Percentiles rank a stretch among this genome's conserved stretches.
These are phyloP conservation scores for Macaranga tanarius DNA, from an alignment of 441 rosid genomes.

Conservation along the genomic window DNA sequence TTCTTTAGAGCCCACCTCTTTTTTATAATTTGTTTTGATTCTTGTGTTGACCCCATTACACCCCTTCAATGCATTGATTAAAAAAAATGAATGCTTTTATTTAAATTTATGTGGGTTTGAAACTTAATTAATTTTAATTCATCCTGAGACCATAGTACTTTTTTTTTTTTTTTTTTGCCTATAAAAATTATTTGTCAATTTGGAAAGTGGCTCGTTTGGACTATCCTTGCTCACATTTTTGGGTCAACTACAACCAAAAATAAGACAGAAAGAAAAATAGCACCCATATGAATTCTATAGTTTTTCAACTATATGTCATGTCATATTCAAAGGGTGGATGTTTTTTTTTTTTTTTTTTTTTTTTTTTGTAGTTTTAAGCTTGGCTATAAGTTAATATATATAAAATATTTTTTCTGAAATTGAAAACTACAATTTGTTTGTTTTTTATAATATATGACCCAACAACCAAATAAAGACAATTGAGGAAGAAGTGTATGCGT, in stretches of 20 bases:
- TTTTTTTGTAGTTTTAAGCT: too few relatives aligned
- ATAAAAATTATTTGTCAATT: too few relatives aligned
- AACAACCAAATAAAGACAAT: constrained; percentile 4
- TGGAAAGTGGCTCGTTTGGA: background rate
- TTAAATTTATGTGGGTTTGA: background rate
- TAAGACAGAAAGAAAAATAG: background rate
- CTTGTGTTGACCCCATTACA: constrained; percentile 17
- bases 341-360: too few relatives aligned
- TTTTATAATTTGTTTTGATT: constrained; percentile 10
- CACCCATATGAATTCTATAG: background rate
- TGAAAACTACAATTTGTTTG: background rate
- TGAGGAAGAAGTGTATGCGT: background rate
- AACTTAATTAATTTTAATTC: background rate
- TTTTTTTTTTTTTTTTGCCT: too few relatives aligned
- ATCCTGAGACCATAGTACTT: too few relatives aligned
- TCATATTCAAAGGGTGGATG: background rate
- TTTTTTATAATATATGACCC: background rate
- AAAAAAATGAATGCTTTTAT: background rate
- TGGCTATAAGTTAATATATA: too few relatives aligned
- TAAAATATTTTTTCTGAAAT: background rate
- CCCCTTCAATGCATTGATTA: constrained; percentile 16
- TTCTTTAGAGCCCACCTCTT: constrained; percentile 31
- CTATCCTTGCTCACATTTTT: background rate
- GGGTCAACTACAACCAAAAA: background rate
- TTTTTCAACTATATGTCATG: background rate